Conservation (phyloP, 257 asterid species). For the Leonotis leonurus region DNA sequence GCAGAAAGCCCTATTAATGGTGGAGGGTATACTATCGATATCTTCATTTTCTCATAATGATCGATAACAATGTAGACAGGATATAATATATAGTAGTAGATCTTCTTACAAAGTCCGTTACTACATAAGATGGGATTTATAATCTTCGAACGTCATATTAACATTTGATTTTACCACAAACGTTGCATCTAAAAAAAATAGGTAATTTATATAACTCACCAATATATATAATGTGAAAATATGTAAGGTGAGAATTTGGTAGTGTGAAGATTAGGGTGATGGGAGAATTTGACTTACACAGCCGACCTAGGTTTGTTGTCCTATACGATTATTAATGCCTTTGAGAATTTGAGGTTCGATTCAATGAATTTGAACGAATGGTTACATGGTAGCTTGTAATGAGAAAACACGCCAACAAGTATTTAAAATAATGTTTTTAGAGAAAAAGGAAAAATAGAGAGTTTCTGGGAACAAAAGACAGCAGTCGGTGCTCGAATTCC, state of each 20-base stretch:
- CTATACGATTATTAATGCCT: too few species aligned
- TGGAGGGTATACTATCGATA: constrained; percentile 1
- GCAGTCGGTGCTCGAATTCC: constrained; percentile 2
- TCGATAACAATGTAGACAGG: background rate
- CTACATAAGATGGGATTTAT: too few species aligned
- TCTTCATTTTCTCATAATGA: background rate
- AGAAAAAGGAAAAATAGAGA: background rate
- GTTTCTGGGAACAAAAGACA: background rate
- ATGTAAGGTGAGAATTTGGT: too few species aligned
- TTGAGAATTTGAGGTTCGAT: background rate
- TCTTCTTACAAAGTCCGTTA: background rate
- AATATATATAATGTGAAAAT: too few species aligned
- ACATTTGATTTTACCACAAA: too few species aligned
- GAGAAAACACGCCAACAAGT: constrained; percentile 13
- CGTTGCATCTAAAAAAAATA: too few species aligned
- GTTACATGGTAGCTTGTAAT: constrained; percentile 10
- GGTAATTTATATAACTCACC: too few species aligned
- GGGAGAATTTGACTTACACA: too few species aligned
- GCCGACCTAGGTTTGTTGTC: too few species aligned
- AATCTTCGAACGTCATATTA: too few species aligned
- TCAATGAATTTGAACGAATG: constrained; percentile 9
- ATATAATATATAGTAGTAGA: background rate
- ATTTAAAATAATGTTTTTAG: too few species aligned
- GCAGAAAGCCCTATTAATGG: constrained; percentile 28
- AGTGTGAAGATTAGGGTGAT: too few species aligned